Evolutionary conservation across 495 filamentous ascomycete genomes (phyloP), one percentile per base, ranked within the genome.

Genomic region (Thozetella sp.): DNA sequence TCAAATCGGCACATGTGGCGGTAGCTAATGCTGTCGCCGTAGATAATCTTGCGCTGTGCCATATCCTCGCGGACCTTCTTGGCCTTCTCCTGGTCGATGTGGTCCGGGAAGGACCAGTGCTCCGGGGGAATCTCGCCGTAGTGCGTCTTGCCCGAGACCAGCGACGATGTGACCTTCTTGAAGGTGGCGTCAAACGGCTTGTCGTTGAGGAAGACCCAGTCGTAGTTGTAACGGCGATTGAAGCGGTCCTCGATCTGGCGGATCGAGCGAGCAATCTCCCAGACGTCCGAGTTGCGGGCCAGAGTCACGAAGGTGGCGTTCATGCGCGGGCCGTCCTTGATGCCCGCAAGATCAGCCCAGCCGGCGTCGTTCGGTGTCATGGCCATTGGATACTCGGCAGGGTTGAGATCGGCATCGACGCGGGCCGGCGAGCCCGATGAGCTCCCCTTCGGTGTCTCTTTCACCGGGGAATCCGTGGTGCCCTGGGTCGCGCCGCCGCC

Each of bases 201-300:
- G 70, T 99, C 95, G 73, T 99, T 99, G 62, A 99, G 74, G 79
- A 99, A 99, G 25, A 99, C 96, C 95, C 95, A 99, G 69, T 98
- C 95, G 73, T 99, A 99, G 78, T 97, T 88, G 74, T 89, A 98
- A 53, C 93, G 89, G 63, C 87, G 85, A 76, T 99, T 99, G 86
- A 99, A 98, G 63, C 95, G 90, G 71, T 99, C 95, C 76, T 99
- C 95, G 30, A 99, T 87, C 63, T 94, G 88, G 22, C 95, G 92
- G 68, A 99, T 99, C 9, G 92, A 96, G 66, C 90, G 87, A 23
- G 93, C 90, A 65, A 99, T 97, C 26, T 98, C 95, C 96, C 96
- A 99, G 43, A 97, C 73, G 72, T 99, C 95, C 26, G 79, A 80
- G 71, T 99, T 99, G 54, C 96, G 88, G 19, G 95, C 95, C 61